Evolutionary conservation across 148 eudicot genomes (phyloP), one percentile per base, ranked within the genome.

Genomic region (Silene conica): DNA sequence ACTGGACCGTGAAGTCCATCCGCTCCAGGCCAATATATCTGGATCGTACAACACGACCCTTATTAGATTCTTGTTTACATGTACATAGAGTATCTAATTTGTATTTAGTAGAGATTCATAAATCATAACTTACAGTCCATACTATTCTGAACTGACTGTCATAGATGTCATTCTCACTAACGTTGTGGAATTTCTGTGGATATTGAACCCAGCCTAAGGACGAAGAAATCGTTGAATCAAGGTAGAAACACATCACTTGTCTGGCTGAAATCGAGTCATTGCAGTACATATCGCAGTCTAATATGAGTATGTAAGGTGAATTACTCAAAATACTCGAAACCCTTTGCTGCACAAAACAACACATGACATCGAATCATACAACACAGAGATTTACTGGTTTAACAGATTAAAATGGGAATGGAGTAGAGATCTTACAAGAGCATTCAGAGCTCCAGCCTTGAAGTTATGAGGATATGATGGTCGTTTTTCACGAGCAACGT

Each of bases 241-340:
- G 88, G 73, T 80, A 86, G 67, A 92, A 92, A 61, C 97, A 92
- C 95, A 92, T 89, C n/a, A 90, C 89, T 79, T 92, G 89, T 1
- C 84, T 77, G 15, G 90, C 92, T 4, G 94, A 92, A 45, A 76
- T 46, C 3, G 95, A 75, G 70, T 92, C 88, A 13, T 84, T 88
- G 79, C 82, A 85, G 73, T 85, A 88, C 95, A 92, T 89, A 68
- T 92, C 97, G 46, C 97, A 92, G 41, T 92, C 95, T 67, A 89
- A 57, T 23, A 82, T 70, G 3, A 92, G 78, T 25, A 88, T 74
- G 85, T 84, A 85, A 2, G 90, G 89, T 0, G 87, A 77, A 70
- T 88, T 87, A 85, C 95, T 92, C 57, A 89, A 69, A 18, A 83
- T 38, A 4, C 81, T 82, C 4, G 97, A 92, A 13, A 92, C 86